Conservation (phyloP, 2,329 filamentous ascomycete genomes). For the Talaromyces pinophilus region DNA sequence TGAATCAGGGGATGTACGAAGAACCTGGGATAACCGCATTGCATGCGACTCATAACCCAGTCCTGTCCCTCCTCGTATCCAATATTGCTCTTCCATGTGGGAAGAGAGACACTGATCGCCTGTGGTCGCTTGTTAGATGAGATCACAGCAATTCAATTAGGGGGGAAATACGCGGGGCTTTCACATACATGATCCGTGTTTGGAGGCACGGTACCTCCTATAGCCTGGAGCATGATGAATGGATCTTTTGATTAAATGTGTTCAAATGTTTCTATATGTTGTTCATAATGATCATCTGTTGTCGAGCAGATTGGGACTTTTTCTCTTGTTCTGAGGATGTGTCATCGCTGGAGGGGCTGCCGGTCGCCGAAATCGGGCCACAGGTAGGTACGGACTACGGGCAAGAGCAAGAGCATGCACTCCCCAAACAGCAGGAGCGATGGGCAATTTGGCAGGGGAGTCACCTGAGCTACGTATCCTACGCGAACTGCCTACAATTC, state of each 20-base stretch:
- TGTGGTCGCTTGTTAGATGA: conserved; percentile 40
- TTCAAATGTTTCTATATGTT: background rate
- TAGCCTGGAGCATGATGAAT: conserved; percentile 38
- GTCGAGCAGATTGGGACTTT: conserved; percentile 3
- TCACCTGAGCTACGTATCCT: background rate
- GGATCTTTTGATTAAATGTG: background rate
- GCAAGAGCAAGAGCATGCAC: background rate
- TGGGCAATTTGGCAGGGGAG: background rate
- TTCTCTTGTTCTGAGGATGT: background rate
- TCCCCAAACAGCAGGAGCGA: background rate
- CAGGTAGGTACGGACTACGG: background rate
- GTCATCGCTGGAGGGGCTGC: conserved; percentile 15
- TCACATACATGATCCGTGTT: conserved; percentile 74
- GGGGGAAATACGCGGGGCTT: background rate
- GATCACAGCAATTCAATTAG: background rate
- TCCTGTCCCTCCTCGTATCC: conserved; percentile 90
- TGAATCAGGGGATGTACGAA: conserved; percentile 85
- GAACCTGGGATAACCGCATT: conserved; percentile 91
- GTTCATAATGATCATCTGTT: background rate
- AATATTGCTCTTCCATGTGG: conserved; percentile 87
- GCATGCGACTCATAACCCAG: conserved; percentile 83
- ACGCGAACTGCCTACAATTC: background rate
- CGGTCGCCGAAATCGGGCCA: conserved; percentile 19
- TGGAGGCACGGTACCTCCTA: conserved; percentile 73
- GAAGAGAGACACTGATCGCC: conserved; percentile 94